Evolutionary conservation across 2,329 filamentous ascomycete species (phyloP).

Genomic region (Aspergillus spinulosporus): DNA sequence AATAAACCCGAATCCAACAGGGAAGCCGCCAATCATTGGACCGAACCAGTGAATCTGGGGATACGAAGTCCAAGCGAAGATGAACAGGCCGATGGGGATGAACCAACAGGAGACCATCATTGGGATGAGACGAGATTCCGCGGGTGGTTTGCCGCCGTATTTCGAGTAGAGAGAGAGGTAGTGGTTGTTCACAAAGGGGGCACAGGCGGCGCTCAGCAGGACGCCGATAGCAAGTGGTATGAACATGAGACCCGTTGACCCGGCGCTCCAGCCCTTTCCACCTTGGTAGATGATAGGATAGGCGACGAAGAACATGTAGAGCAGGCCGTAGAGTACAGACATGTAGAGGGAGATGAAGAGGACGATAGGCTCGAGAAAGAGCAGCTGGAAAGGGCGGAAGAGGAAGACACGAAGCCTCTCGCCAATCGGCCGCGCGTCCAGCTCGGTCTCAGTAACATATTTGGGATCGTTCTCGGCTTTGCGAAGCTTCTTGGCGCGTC

Average conservation of each 20-base stretch:
- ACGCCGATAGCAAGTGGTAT: slow-evolving; percentile 80
- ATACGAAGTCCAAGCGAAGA: slow-evolving; percentile 71
- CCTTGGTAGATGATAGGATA: slow-evolving; percentile 68
- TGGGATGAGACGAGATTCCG: slow-evolving; percentile 75
- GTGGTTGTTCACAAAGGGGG: slow-evolving; percentile 76
- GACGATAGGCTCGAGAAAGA: slow-evolving; percentile 82
- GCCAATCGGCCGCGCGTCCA: slow-evolving; percentile 68
- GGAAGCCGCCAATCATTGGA: slow-evolving; percentile 68
- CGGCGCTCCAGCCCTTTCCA: slow-evolving; percentile 74
- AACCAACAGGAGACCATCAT: slow-evolving; percentile 80
- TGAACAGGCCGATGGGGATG: slow-evolving; percentile 66
- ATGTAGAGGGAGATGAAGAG: slow-evolving; percentile 83
- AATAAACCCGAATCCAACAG: slow-evolving; percentile 78
- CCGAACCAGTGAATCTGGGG: slow-evolving; percentile 66
- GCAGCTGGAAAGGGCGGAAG: slow-evolving; percentile 78
- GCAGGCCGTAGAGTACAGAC: slow-evolving; percentile 64
- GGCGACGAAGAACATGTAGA: slow-evolving; percentile 55
- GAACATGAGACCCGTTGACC: slow-evolving; percentile 80
- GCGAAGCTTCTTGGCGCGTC: slow-evolving; percentile 70
- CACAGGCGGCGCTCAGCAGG: slow-evolving; percentile 63
- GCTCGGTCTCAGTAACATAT: slow-evolving; percentile 77
- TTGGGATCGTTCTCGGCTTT: slow-evolving; percentile 65
- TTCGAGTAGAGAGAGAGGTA: slow-evolving; percentile 66
- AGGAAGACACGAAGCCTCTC: slow-evolving; percentile 74
- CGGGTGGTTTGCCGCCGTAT: slow-evolving; percentile 70